phyloP scores from a whole-genome alignment of 495 filamentous ascomycete species.

The Lepidopterella palustris region DNA sequence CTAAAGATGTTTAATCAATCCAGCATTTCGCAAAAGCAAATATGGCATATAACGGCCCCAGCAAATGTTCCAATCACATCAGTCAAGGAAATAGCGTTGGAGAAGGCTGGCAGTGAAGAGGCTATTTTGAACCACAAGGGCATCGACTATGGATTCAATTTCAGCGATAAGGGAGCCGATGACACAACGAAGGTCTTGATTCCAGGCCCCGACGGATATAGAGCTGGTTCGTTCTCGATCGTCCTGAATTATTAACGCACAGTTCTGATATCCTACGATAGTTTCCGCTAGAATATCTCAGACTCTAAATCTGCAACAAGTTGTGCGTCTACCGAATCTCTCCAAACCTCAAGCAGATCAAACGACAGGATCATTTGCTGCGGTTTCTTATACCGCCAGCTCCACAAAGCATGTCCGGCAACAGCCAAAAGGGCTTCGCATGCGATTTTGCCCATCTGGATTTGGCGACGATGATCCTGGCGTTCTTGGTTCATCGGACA shows the following conservation, averaged over 20 bases:
- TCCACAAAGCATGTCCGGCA: slow-evolving; percentile 36
- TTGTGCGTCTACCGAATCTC: slow-evolving; percentile 33
- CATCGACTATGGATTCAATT: slow-evolving; percentile 43
- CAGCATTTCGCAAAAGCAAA: slow-evolving; percentile 43
- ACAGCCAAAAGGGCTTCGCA: slow-evolving; percentile 54
- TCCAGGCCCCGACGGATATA: slow-evolving; percentile 14
- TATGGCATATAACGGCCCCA: slow-evolving; percentile 53
- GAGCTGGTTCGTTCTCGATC: slow-evolving; percentile 6
- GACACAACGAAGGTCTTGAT: slow-evolving; percentile 37
- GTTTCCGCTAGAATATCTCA: slow-evolving; percentile 11
- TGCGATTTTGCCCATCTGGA: slow-evolving; percentile 54
- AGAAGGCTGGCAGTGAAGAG: slow-evolving; percentile 32
- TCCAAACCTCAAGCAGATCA: slow-evolving; percentile 31
- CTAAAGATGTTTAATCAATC: slow-evolving; percentile 21
- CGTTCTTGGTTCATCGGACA: slow-evolving; percentile 43
- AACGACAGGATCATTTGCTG: slow-evolving; percentile 33
- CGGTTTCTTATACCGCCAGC: slow-evolving; percentile 38
- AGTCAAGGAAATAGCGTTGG: slow-evolving; percentile 39
- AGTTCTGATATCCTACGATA: background rate
- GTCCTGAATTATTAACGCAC: background rate
- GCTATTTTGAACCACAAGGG: slow-evolving; percentile 37
- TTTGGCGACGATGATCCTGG: slow-evolving; percentile 42
- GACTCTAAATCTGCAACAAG: slow-evolving; percentile 30
- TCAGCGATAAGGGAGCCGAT: slow-evolving; percentile 33
- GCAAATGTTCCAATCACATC: slow-evolving; percentile 40